Evolutionary conservation across 2,329 filamentous ascomycete species (phyloP).

Genomic region (Ceratocystis diversiconidia): DNA sequence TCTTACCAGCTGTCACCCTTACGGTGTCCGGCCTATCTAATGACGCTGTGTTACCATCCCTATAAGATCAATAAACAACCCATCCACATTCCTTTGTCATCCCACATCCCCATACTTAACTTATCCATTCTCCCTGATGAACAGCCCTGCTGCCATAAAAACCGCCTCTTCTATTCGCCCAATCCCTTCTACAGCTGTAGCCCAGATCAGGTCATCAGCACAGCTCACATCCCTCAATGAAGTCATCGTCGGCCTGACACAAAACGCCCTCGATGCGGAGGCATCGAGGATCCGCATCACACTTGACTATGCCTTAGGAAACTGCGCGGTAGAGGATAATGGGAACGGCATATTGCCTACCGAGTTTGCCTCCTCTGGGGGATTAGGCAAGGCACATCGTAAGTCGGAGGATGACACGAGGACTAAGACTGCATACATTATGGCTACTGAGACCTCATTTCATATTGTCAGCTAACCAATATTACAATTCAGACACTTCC

Average conservation of each 20-base stretch:
- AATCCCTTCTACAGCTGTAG: conserved; percentile 55
- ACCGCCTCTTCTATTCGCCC: conserved; percentile 38
- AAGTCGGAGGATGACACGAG: conserved; percentile 23
- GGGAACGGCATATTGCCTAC: conserved; percentile 58
- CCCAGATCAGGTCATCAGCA: conserved; percentile 76
- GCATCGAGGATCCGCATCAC: conserved; percentile 54
- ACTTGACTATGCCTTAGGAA: conserved; percentile 61
- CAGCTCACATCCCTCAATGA: conserved; percentile 59
- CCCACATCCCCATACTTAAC: not conserved
- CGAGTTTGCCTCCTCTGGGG: conserved; percentile 59
- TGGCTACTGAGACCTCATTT: not conserved
- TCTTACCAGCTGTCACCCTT: not conserved
- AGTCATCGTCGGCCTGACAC: conserved; percentile 57
- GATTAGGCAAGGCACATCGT: conserved; percentile 62
- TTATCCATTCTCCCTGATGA: not conserved
- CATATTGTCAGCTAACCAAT: not conserved
- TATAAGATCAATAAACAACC: not conserved
- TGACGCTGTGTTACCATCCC: not conserved
- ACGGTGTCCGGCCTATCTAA: not conserved
- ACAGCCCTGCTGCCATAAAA: not conserved
- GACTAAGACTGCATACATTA: not conserved
- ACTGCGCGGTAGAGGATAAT: conserved; percentile 71
- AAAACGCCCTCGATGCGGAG: conserved; percentile 72
- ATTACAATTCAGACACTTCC: conserved; percentile 10
- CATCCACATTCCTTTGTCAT: not conserved